Percentiles rank a stretch among this genome's conserved stretches.
Evolutionary conservation across 345 rosid species (phyloP).

Genomic region (Populus simonii): DNA sequence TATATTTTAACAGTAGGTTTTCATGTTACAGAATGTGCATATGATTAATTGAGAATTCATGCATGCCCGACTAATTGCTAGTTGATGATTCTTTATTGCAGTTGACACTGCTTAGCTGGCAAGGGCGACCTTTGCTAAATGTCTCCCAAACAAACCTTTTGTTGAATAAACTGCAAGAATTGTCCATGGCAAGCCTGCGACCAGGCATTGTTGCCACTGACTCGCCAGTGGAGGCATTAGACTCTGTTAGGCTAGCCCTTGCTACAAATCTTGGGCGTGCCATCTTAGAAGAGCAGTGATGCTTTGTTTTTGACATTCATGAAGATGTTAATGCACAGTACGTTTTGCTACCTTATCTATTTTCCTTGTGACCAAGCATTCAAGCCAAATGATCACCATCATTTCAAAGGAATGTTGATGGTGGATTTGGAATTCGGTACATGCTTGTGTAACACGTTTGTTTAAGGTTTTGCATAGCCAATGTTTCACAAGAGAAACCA

Average conservation of each 20-base stretch:
- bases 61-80: not conserved
- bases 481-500: not conserved
- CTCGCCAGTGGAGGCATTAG: slow-evolving; percentile 57
- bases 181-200: slow-evolving; percentile 64
- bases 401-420: not conserved
- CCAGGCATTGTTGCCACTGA: slow-evolving; percentile 66
- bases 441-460: not conserved
- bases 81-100: slow-evolving; percentile 20
- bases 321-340: not conserved
- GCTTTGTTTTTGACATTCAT: not conserved
- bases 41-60: not conserved
- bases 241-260: slow-evolving; percentile 72
- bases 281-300: slow-evolving; percentile 55
- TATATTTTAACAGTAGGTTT: too few species aligned
- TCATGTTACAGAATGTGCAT: not conserved
- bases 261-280: slow-evolving; percentile 88
- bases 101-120: slow-evolving; percentile 82
- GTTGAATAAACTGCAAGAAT: slow-evolving; percentile 78
- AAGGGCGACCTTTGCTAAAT: slow-evolving; percentile 57
- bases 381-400: not conserved
- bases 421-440: not conserved
- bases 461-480: not conserved
- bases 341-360: not conserved
- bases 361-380: not conserved
- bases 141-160: slow-evolving; percentile 66